Evolutionary conservation across 768 basidiomycete genomes (phyloP).

Genomic region (Dacryopinax spathularia): DNA sequence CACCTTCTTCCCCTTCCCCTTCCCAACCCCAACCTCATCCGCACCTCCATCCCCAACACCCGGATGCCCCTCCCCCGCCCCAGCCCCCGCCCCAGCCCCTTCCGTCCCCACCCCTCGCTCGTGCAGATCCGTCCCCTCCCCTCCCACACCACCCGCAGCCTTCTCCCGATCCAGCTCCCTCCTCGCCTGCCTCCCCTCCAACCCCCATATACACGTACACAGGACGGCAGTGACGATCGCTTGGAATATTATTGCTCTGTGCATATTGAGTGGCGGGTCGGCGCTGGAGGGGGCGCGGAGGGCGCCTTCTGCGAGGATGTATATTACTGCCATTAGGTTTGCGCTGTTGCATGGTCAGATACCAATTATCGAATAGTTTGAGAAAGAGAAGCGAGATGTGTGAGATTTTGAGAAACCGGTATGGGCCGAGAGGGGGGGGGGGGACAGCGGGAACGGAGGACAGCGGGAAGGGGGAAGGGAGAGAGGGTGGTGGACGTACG

Average conservation of each 20-base stretch:
- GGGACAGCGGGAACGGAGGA: conserved; percentile 41
- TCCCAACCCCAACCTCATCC: too few species aligned
- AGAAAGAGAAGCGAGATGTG: background rate
- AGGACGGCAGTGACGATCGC: conserved; percentile 35
- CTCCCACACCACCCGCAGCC: too few species aligned
- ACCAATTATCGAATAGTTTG: too few species aligned
- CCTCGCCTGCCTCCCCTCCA: conserved; percentile 45
- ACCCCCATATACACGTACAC: conserved; percentile 36
- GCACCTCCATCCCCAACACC: too few species aligned
- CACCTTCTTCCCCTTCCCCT: too few species aligned
- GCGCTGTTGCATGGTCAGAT: background rate
- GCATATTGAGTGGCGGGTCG: conserved; percentile 63
- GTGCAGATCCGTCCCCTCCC: too few species aligned
- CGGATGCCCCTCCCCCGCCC: too few species aligned
- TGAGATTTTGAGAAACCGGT: background rate
- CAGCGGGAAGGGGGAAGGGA: background rate
- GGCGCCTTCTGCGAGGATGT: background rate
- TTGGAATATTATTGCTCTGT: conserved; percentile 49
- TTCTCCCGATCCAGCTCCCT: conserved; percentile 49
- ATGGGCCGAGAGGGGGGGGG: background rate
- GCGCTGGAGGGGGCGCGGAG: conserved; percentile 26
- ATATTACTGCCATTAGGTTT: background rate
- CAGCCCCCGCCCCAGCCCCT: too few species aligned
- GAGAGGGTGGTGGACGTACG: conserved; percentile 29
- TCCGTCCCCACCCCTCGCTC: too few species aligned